Conservation (phyloP, 768 basidiomycete genomes). For the Boletus sp. region DNA sequence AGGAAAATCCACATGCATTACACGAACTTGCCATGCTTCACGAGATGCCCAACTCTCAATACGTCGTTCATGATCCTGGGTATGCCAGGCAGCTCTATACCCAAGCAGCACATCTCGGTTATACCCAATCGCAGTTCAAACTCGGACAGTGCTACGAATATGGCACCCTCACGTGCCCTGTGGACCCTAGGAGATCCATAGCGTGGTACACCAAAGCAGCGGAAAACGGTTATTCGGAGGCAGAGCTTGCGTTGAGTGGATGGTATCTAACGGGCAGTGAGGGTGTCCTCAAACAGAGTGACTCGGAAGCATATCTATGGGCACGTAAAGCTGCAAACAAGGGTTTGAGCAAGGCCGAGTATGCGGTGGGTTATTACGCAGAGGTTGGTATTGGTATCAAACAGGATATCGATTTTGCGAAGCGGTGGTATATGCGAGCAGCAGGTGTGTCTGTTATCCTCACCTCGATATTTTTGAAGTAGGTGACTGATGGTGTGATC, state of each 20-base stretch:
- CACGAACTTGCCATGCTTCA: constrained; percentile 92
- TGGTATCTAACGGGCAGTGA: constrained; percentile 98
- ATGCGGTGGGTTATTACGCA: constrained; percentile 97
- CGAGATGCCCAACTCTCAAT: constrained; percentile 62
- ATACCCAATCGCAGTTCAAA: constrained; percentile 92
- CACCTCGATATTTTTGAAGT: background rate
- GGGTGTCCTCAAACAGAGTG: constrained; percentile 94
- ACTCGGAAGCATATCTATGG: constrained; percentile 99
- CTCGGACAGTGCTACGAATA: constrained; percentile 96
- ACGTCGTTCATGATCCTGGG: constrained; percentile 76
- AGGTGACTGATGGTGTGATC: background rate
- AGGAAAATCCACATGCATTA: constrained; percentile 95
- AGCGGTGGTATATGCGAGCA: constrained; percentile 98
- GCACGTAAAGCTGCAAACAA: constrained; percentile 95
- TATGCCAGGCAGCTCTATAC: constrained; percentile 86
- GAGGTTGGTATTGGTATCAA: constrained; percentile 98
- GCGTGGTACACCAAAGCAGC: constrained; percentile 99
- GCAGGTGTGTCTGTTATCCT: constrained; percentile 64
- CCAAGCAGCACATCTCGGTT: constrained; percentile 90
- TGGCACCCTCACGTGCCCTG: constrained; percentile 81
- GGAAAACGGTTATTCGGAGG: constrained; percentile 92
- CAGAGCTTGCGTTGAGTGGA: constrained; percentile 93
- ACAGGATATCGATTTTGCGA: constrained; percentile 93
- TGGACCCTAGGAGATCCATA: constrained; percentile 91
- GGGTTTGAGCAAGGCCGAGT: constrained; percentile 95